Evolutionary conservation across 768 basidiomycete species (phyloP).

Genomic region (Mycena amicta): DNA sequence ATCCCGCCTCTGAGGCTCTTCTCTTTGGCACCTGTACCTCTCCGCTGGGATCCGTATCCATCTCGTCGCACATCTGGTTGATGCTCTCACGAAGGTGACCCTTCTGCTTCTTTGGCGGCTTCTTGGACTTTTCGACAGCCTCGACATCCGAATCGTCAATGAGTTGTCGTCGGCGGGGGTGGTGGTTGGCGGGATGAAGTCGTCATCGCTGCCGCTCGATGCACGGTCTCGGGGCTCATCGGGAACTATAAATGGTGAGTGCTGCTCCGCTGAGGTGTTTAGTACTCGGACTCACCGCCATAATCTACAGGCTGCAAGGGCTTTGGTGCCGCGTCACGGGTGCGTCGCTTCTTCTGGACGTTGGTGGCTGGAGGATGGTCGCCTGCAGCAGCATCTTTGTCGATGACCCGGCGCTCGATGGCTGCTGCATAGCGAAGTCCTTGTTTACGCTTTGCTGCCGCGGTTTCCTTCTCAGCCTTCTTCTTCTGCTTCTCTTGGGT

Average conservation of each 20-base stretch:
- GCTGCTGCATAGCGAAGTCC: neutral
- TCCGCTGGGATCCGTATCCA: neutral
- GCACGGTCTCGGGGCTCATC: neutral
- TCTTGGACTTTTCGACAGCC: neutral
- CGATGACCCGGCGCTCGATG: neutral
- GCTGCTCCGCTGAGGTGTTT: neutral
- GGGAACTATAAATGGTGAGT: neutral
- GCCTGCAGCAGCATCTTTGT: neutral
- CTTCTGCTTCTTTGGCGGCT: neutral
- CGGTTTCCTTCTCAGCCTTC: neutral
- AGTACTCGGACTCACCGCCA: neutral
- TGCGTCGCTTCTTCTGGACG: neutral
- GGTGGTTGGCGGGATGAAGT: too few relatives aligned
- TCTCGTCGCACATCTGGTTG: neutral
- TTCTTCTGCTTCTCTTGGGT: neutral
- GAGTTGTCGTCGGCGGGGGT: neutral
- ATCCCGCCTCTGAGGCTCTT: neutral
- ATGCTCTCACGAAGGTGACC: neutral
- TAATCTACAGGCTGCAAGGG: neutral
- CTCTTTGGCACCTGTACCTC: neutral
- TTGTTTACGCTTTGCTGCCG: neutral
- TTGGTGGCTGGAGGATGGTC: neutral
- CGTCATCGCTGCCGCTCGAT: neutral
- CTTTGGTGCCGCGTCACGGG: neutral
- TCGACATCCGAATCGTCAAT: neutral